Evolutionary conservation across 148 eudicot genomes (phyloP), one percentile per base, ranked within the genome.

Genomic region (Nyssa sinensis): DNA sequence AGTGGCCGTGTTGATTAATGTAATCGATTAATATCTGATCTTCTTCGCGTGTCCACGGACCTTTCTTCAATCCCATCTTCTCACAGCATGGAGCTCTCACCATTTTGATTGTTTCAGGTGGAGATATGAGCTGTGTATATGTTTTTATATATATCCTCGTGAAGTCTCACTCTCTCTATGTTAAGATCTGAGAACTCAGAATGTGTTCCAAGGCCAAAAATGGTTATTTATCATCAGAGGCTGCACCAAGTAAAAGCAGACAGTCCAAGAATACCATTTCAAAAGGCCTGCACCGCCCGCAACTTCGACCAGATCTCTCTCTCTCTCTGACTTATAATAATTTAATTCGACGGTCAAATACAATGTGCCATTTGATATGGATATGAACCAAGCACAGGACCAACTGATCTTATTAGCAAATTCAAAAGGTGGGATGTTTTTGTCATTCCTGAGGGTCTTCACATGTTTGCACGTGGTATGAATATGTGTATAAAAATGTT

Each of bases 51-150:
- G 75, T 85, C 88, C 88, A 85, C 7, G 84, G 83, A 30, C 88
- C 86, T 80, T 62, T 82, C 80, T 80, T 85, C 66, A 82, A 25
- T 28, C 86, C 88, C 72, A 80, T 78, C 73, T 85, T 80, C 57
- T 85, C 84, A 35, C 86, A 82, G 64, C 86, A 85, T 23, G 86
- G 84, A 64, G 85, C 81, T 61, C 86, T 77, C 14, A 57, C 88
- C 88, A 85, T 85, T 66, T 78, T 78, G 16, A 55, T 49, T 49
- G 7, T 39, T 28, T 39, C 28, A 23, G 30, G 17, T 4, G 4
- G 44, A 37, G 44, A n/a, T n/a, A n/a, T 37, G 44, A 3, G 44
- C 4, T 37, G 9, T 37, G 9, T 37, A 9, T 21, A 21, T 55
- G 21, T 55, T 17, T 55, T 17, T 55, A 55, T 55, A 55, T 55